Conservation (phyloP, 2,329 filamentous ascomycete species). For the Venturia pyrina region DNA sequence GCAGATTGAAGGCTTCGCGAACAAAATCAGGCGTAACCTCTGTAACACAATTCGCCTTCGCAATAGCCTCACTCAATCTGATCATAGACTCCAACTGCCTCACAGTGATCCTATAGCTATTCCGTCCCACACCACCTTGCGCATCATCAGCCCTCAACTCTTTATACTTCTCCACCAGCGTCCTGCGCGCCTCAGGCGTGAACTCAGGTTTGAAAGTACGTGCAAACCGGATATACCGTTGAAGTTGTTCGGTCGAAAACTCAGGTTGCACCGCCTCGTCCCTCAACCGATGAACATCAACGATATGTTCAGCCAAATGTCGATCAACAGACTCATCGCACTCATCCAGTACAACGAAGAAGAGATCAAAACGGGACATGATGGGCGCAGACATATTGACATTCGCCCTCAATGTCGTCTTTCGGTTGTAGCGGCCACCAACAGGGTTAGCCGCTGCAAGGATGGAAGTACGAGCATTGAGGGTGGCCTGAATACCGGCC, state of each 20-base stretch:
- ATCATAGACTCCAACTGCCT: conserved; percentile 94
- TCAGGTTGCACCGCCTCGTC: conserved; percentile 88
- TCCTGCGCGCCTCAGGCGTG: conserved; percentile 71
- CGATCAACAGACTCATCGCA: conserved; percentile 88
- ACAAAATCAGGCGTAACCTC: conserved; percentile 81
- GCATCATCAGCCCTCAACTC: conserved; percentile 88
- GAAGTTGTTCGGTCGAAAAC: conserved; percentile 90
- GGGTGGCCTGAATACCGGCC: conserved; percentile 92
- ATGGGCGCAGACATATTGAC: conserved; percentile 99
- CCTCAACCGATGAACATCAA: conserved; percentile 82
- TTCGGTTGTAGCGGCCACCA: conserved; percentile 92
- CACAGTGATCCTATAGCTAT: conserved; percentile 95
- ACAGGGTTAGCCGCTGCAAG: conserved; percentile 94
- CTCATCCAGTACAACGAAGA: conserved; percentile 95
- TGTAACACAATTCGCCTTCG: conserved; percentile 92
- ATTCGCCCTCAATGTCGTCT: conserved; percentile 83
- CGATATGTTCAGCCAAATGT: conserved; percentile 88
- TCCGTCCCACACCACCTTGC: conserved; percentile 85
- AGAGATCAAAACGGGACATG: conserved; percentile 98
- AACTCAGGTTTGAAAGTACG: conserved; percentile 91
- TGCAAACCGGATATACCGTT: conserved; percentile 95
- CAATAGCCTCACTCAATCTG: conserved; percentile 91
- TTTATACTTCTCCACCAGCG: conserved; percentile 89
- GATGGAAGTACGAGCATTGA: conserved; percentile 92
- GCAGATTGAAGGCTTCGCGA: conserved; percentile 79